A percentile compares a stretch with the other conserved stretches of the same genome.
Conservation (phyloP, 257 asterid species). For the Nicotiana benthamiana region DNA sequence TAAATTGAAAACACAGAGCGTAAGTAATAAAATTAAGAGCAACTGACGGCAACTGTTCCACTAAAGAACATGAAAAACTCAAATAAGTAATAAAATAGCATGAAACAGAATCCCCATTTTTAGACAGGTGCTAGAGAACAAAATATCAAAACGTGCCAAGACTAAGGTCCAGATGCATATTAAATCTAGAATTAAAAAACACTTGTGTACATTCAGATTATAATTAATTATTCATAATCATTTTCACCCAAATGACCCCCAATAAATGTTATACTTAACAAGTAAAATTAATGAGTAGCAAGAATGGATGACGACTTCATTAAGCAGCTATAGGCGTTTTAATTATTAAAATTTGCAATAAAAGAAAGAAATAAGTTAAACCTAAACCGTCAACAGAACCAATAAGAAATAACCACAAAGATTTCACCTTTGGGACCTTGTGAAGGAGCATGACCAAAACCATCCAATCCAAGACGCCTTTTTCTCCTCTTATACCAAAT, state of each 20-base stretch:
- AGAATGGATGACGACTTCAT: background rate
- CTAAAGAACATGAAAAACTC: background rate
- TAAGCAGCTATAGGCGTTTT: background rate
- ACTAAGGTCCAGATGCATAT: background rate
- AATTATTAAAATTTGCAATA: background rate
- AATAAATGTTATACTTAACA: background rate
- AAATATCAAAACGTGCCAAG: background rate
- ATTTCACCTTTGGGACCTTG: slow-evolving; percentile 47
- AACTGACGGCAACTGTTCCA: background rate
- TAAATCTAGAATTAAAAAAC: background rate
- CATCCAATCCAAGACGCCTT: slow-evolving; percentile 26
- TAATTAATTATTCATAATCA: background rate
- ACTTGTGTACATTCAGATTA: background rate
- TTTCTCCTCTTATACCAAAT: slow-evolving; percentile 69
- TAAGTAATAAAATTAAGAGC: background rate
- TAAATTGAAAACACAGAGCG: background rate
- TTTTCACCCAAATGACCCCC: background rate
- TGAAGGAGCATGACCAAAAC: slow-evolving; percentile 22
- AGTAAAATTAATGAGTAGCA: background rate
- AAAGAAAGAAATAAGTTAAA: background rate
- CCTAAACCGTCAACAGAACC: background rate
- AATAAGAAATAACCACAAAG: background rate
- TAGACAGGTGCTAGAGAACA: background rate
- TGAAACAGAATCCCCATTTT: background rate
- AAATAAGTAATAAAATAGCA: background rate